Conservation (phyloP, 352 stramenopile genomes). For the Elongisporangium anandrum region DNA sequence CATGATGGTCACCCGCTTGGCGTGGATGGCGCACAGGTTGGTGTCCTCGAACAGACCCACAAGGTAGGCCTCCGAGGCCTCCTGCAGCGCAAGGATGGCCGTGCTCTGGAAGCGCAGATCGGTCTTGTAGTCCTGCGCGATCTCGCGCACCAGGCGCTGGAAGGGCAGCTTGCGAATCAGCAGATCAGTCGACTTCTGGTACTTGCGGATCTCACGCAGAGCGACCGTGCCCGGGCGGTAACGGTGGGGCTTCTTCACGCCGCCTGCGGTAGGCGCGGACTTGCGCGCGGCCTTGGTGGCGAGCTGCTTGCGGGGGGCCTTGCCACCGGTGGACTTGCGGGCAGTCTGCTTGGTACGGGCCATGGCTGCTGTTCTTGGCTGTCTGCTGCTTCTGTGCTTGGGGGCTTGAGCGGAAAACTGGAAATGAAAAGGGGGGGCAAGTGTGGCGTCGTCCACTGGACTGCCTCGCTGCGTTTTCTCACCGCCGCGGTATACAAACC, state of each 20-base stretch:
- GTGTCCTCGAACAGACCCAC: conserved; percentile 95
- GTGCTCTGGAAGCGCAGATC: conserved; percentile 95
- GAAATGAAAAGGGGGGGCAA: conserved; percentile 28
- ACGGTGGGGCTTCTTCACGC: conserved; percentile 88
- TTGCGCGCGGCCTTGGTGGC: conserved; percentile 92
- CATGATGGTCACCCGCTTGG: conserved; percentile 96
- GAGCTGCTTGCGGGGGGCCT: conserved; percentile 93
- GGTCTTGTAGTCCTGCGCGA: conserved; percentile 96
- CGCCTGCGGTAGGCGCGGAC: conserved; percentile 87
- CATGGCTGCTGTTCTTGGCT: conserved; percentile 42
- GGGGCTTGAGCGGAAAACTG: conserved; percentile 29
- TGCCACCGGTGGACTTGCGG: conserved; percentile 94
- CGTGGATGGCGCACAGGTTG: conserved; percentile 95
- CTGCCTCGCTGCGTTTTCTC: conserved; percentile 4
- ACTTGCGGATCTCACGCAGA: conserved; percentile 95
- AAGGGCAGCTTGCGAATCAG: conserved; percentile 96
- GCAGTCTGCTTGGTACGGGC: conserved; percentile 96
- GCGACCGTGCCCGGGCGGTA: conserved; percentile 83
- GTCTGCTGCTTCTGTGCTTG: conserved; percentile 11
- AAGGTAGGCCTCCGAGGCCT: conserved; percentile 92
- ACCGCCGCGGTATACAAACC: conserved; percentile 28
- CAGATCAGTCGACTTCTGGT: conserved; percentile 95
- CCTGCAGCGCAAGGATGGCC: conserved; percentile 90
- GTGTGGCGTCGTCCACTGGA: not conserved
- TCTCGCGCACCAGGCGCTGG: conserved; percentile 94